These are phyloP conservation scores for Polygonum aviculare DNA, from an alignment of 148 eudicot species.

Conservation along the genomic window DNA sequence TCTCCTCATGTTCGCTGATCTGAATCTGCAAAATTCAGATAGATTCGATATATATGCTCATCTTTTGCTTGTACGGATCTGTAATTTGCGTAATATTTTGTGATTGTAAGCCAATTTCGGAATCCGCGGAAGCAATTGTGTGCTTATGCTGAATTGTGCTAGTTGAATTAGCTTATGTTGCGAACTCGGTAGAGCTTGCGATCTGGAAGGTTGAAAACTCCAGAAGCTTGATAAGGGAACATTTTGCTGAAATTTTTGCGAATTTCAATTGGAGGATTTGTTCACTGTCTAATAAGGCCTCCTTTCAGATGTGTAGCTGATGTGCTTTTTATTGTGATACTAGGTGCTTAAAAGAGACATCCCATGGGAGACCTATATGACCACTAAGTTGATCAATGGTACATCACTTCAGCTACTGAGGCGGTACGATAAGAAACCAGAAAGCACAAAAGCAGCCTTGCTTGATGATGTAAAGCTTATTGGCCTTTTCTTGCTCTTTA, in stretches of 20 bases:
- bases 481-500: constrained; percentile 3
- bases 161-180: background rate
- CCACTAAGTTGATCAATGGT: constrained; percentile 78
- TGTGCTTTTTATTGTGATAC: constrained; percentile 9
- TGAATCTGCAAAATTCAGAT: background rate
- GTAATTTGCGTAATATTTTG: background rate
- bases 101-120: background rate
- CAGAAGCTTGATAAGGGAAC: background rate
- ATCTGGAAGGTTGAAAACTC: background rate
- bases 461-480: constrained; percentile 68
- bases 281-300: background rate
- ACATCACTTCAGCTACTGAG: constrained; percentile 86
- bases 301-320: background rate
- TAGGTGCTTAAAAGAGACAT: constrained; percentile 88
- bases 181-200: background rate
- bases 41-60: background rate
- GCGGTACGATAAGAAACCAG: constrained; percentile 77
- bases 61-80: background rate
- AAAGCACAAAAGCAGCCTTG: constrained; percentile 63
- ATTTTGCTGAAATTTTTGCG: no score
- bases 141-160: background rate
- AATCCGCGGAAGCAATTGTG: background rate
- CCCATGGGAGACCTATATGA: constrained; percentile 99
- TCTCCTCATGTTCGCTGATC: background rate
- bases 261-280: background rate